Evolutionary conservation across 2,329 filamentous ascomycete genomes (phyloP), one percentile per base, ranked within the genome.

Genomic region (Thielaviopsis ethacetica): DNA sequence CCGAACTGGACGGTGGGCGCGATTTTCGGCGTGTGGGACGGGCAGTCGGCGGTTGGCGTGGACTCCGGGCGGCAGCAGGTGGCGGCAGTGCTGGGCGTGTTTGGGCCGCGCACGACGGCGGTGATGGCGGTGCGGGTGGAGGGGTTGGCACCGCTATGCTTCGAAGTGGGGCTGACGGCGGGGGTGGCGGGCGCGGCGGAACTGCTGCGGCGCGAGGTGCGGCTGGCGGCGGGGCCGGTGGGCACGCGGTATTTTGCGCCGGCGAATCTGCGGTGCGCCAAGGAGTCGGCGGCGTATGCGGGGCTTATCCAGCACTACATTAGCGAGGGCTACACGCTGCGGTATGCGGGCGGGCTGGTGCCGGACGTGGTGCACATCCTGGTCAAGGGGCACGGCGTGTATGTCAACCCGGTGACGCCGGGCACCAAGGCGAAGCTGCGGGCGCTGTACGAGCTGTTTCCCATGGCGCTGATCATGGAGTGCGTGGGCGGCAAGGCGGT

Each of bases 361-460:
- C 81, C 81, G 0, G 81, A 84, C 59, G 69, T 84, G 0, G 75
- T 78, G 13, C 81, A 84, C 60, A 73, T 76, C 3, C 68, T 84
- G 7, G 75, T 78, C 61, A 83, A 84, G 67, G 79, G 80, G 0
- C 80, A 84, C 58, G 81, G 81, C 1, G 66, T 84, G 0, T 84
- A 83, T 64, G 65, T 83, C 1, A 80, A 75, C 1, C 81, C 81
- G 0, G 79, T 81, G 5, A 78, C 78, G 1, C 65, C 62, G 0
- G 65, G 65, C 10, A 79, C 75, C 64, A 71, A 71, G 63, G 78
- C 81, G 0, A 84, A 84, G 71, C 67, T 84, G 61, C 70, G 81
- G 38, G 69, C 76, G 6, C 67, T 84, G 27, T 84, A 80, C 61
- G 81, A 84, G 68, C 65, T 84, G 21, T 75, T 73, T 53, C 81